Conservation (phyloP, 257 asterid species). For the Nemophila menziesii region DNA sequence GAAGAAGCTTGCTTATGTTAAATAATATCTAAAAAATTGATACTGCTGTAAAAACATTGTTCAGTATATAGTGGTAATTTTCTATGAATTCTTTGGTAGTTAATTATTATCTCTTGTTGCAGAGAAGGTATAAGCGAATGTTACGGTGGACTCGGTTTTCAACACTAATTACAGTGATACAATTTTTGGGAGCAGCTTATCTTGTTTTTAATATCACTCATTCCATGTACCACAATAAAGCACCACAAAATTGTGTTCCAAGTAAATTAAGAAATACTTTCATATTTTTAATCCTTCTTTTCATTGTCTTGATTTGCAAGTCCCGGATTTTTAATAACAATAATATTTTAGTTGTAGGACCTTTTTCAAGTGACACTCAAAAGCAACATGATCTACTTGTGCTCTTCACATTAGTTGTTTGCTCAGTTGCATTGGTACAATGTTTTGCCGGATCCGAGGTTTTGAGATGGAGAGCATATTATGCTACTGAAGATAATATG, state of each 20-base stretch:
- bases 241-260: constrained; percentile 14
- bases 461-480: constrained; percentile 27
- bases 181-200: constrained; percentile 17
- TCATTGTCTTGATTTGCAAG: neutral
- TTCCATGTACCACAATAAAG: constrained; percentile 3
- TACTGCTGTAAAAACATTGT: neutral
- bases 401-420: constrained; percentile 11
- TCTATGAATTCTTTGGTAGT: neutral
- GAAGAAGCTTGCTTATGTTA: neutral
- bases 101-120: neutral
- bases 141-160: constrained; percentile 21
- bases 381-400: constrained; percentile 9
- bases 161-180: constrained; percentile 14
- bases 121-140: constrained; percentile 17
- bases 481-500: constrained; percentile 19
- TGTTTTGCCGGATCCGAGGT: constrained; percentile 19
- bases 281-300: neutral
- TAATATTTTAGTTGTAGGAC: constrained; percentile 9
- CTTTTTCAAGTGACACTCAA: constrained; percentile 10
- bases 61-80: neutral
- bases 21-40: no score
- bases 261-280: constrained; percentile 9
- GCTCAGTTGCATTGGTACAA: constrained; percentile 15
- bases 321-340: neutral
- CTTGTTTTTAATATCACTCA: constrained; percentile 11